phyloP scores from a whole-genome alignment of 371 early-diverging fungal species.

The Apophysomyces variabilis region DNA sequence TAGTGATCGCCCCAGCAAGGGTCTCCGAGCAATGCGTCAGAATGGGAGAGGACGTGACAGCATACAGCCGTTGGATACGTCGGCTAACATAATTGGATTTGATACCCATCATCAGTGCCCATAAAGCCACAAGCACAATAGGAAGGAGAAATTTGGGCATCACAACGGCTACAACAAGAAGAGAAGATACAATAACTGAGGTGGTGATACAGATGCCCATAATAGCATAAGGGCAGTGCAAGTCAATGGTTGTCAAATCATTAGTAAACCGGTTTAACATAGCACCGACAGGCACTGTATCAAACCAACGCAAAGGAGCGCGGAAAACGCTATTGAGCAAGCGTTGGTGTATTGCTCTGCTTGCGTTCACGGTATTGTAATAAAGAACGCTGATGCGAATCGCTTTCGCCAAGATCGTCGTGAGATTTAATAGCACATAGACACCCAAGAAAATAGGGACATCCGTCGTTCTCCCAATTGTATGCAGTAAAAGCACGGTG shows the following conservation, averaged over 20 bases:
- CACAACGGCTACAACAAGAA: not conserved
- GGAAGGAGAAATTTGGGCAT: constrained; percentile 7
- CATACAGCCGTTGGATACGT: constrained; percentile 13
- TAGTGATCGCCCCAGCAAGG: constrained; percentile 29
- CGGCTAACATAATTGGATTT: not conserved
- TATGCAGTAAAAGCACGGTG: too few species aligned
- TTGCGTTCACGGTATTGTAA: not conserved
- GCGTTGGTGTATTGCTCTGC: not conserved
- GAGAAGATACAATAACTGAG: not conserved
- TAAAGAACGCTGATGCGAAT: not conserved
- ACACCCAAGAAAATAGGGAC: too few species aligned
- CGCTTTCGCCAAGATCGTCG: not conserved
- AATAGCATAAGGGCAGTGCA: not conserved
- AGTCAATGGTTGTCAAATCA: constrained; percentile 8
- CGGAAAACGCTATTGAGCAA: not conserved
- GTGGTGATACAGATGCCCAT: not conserved
- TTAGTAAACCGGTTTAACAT: constrained; percentile 8
- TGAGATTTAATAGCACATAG: too few species aligned
- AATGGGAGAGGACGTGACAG: constrained; percentile 5
- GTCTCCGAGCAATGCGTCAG: constrained; percentile 3
- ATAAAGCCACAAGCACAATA: not conserved
- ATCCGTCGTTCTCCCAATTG: too few species aligned
- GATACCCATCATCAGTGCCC: not conserved
- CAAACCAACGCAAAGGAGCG: not conserved
- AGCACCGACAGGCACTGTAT: constrained; percentile 3